Evolutionary conservation across 805 yeast genomes (phyloP).

Genomic region (Pichia nakasei): DNA sequence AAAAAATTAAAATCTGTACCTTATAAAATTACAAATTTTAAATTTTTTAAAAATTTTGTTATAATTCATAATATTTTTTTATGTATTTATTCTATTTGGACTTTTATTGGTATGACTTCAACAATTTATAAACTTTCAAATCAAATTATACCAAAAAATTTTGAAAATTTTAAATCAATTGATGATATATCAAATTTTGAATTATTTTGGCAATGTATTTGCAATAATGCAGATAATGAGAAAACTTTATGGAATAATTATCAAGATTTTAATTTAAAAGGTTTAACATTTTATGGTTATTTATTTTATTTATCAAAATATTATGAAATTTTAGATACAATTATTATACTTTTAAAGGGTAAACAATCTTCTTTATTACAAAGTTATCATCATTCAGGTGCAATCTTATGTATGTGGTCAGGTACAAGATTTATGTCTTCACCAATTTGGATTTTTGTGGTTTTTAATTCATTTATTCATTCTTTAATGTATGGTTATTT

Average conservation of each 20-base stretch:
- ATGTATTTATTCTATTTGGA: slow-evolving; percentile 63
- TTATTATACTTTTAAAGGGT: slow-evolving; percentile 59
- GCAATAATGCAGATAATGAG: slow-evolving; percentile 35
- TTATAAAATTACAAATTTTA: slow-evolving; percentile 34
- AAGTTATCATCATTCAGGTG: slow-evolving; percentile 72
- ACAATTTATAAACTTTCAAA: slow-evolving; percentile 32
- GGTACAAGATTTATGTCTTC: slow-evolving; percentile 63
- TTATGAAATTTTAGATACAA: slow-evolving; percentile 63
- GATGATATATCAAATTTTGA: slow-evolving; percentile 23
- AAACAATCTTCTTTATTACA: slow-evolving; percentile 57
- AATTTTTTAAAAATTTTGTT: slow-evolving; percentile 44
- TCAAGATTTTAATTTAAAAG: slow-evolving; percentile 23
- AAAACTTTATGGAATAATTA: slow-evolving; percentile 45
- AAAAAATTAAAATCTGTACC: slow-evolving; percentile 48
- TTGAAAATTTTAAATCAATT: slow-evolving; percentile 11
- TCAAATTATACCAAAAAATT: slow-evolving; percentile 22
- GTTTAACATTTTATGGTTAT: slow-evolving; percentile 52
- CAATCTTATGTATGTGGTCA: slow-evolving; percentile 77
- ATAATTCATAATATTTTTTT: slow-evolving; percentile 51
- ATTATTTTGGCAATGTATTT: slow-evolving; percentile 51
- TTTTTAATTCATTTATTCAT: slow-evolving; percentile 72
- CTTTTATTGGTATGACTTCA: slow-evolving; percentile 54
- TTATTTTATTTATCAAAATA: slow-evolving; percentile 63
- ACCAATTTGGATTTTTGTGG: slow-evolving; percentile 75
- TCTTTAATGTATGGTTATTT: slow-evolving; percentile 67